Percentiles rank a stretch among this genome's conserved stretches.
These are phyloP conservation scores for Xylariaceae sp. DNA, from an alignment of 2,329 filamentous ascomycete species.

Conservation along the genomic window DNA sequence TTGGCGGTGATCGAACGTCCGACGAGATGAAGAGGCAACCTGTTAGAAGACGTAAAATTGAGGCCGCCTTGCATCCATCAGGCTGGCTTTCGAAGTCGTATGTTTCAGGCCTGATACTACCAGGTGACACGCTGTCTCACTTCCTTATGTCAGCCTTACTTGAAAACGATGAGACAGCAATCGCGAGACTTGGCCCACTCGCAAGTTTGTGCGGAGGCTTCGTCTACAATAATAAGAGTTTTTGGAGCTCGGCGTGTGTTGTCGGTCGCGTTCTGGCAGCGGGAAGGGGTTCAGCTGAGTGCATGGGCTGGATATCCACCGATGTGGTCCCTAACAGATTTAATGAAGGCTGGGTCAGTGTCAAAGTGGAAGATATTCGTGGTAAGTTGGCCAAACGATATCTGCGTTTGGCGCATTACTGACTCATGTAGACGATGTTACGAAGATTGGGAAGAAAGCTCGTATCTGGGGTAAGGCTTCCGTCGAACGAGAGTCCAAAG, in stretches of 20 bases:
- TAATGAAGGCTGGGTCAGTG: constrained; percentile 57
- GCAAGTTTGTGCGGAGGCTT: constrained; percentile 65
- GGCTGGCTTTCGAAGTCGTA: constrained; percentile 70
- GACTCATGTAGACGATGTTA: constrained; percentile 43
- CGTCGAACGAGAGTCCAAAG: constrained; percentile 59
- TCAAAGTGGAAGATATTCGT: constrained; percentile 52
- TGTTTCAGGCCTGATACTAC: constrained; percentile 62
- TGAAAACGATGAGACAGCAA: constrained; percentile 61
- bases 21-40: constrained; percentile 32
- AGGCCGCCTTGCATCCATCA: constrained; percentile 55
- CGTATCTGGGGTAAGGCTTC: constrained; percentile 60
- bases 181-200: constrained; percentile 56
- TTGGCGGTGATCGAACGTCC: constrained; percentile 33
- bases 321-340: constrained; percentile 53
- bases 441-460: constrained; percentile 52
- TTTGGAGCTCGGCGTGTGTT: constrained; percentile 67
- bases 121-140: constrained; percentile 61
- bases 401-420: constrained; percentile 12
- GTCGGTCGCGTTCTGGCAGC: constrained; percentile 64
- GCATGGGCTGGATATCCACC: constrained; percentile 67
- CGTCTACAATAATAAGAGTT: constrained; percentile 61
- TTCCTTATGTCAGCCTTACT: constrained; percentile 65
- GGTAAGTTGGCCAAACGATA: constrained; percentile 36
- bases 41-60: constrained; percentile 51
- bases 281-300: constrained; percentile 59